Base-by-base conservation (phyloP, 2,329 filamentous ascomycete genomes). In the Penicillium fuscoglaucum region DNA sequence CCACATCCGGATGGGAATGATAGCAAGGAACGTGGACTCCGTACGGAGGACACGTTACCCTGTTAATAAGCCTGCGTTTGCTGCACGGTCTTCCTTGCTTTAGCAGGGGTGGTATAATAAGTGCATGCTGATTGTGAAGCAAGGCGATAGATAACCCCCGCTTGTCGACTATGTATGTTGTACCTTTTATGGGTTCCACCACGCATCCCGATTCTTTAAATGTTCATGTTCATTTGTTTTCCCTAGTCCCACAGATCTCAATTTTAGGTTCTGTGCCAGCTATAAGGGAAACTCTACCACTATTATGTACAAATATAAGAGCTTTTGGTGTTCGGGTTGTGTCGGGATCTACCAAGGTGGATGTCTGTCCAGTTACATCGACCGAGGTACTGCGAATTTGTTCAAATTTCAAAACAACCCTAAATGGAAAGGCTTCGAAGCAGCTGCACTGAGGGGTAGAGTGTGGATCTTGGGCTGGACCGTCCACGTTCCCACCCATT, bases 381-480 rank as follows among this genome's bases (percentile, higher is more conserved):
- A 17, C 55, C 49, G 48, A 57, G 41, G 48, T 52, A 26, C 40
- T 43, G 29, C 39, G 21, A 44, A 55, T 51, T 49, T 15, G 2
- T 10, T 37, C 37, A 19, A 51, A 44, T 6, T 50, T 24, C 13
- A 19, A 54, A 35, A 21, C 24, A 31, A 24, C 33, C n/a, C 29
- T 17, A 15, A 47, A 31, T 47, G 13, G n/a, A 13, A 41, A 49
- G 21, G 10, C 7, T 13, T n/a, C 5, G 24, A 39, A 15, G 7
- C 13, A 40, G 21, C 9, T 31, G 31, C 40, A 44, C 21, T 24
- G 41, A 50, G 49, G 43, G 35, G 55, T 49, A 33, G 28, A 50
- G 50, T 49, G 52, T 52, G 35, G 59, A 57, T 52, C 53, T 44
- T 40, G 15, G 33, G 49, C 55, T 58, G 50, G 53, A 51, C 54